phyloP scores from a whole-genome alignment of 495 filamentous ascomycete genomes.

The Aspergillus biplanus region DNA sequence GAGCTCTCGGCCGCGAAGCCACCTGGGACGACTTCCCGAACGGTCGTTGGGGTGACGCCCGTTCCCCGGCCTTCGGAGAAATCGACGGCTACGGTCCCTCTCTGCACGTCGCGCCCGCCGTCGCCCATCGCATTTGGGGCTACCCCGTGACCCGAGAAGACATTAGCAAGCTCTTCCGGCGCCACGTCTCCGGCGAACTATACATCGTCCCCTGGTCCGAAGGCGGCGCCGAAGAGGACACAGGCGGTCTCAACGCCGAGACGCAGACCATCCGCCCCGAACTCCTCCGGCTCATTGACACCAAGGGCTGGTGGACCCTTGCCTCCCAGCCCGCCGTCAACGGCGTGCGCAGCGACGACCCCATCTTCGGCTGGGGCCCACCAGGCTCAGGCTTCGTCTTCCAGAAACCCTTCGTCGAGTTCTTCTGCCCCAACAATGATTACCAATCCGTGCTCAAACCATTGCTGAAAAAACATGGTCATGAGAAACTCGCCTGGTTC shows the following conservation, averaged over 20 bases:
- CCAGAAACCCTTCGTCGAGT: conserved; percentile 97
- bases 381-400: conserved; percentile 87
- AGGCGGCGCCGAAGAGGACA: conserved; percentile 65
- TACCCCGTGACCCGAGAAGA: conserved; percentile 68
- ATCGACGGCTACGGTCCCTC: conserved; percentile 95
- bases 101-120: conserved; percentile 76
- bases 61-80: conserved; percentile 88
- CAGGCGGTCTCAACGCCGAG: conserved; percentile 65
- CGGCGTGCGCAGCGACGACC: conserved; percentile 72
- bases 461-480: conserved; percentile 59
- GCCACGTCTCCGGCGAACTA: conserved; percentile 75
- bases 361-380: conserved; percentile 94
- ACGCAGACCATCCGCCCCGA: conserved; percentile 75
- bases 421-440: conserved; percentile 76
- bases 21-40: conserved; percentile 99
- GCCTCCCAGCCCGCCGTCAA: conserved; percentile 97
- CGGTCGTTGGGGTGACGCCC: conserved; percentile 92
- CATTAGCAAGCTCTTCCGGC: conserved; percentile 77
- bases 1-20: conserved; percentile 88
- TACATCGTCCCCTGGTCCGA: conserved; percentile 89
- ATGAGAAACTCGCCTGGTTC: conserved; percentile 78
- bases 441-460: conserved; percentile 64
- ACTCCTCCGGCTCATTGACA: conserved; percentile 71
- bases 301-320: conserved; percentile 89
- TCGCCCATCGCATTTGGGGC: conserved; percentile 84